Percentiles rank a stretch among this genome's conserved stretches.
These are phyloP conservation scores for Aspergillus spinulosporus DNA, from an alignment of 2,329 filamentous ascomycete genomes.

Conservation along the genomic window DNA sequence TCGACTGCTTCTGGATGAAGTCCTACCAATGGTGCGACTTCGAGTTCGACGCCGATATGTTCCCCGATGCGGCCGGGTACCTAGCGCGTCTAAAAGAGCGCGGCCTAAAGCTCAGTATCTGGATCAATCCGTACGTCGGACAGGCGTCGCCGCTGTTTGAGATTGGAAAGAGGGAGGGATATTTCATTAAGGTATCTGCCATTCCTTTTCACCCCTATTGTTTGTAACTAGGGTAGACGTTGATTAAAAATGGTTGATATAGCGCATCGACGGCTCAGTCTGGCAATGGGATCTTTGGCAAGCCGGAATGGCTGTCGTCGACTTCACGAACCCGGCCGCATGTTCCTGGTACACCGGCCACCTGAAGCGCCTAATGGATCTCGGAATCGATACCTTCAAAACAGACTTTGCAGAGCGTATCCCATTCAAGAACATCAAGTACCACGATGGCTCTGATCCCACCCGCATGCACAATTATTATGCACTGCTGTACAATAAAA, in stretches of 20 bases:
- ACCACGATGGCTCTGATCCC: conserved; percentile 63
- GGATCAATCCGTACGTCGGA: conserved; percentile 74
- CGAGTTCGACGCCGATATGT: conserved; percentile 66
- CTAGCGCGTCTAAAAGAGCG: conserved; percentile 64
- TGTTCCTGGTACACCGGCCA: conserved; percentile 64
- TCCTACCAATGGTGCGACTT: conserved; percentile 76
- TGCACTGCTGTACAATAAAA: conserved; percentile 70
- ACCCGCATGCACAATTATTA: conserved; percentile 76
- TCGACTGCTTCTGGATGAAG: conserved; percentile 77
- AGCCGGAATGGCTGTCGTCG: conserved; percentile 71
- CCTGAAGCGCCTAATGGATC: conserved; percentile 64
- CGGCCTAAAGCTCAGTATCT: conserved; percentile 69
- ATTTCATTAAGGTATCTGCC: conserved; percentile 58
- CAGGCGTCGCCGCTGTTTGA: conserved; percentile 68
- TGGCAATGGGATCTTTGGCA: conserved; percentile 81
- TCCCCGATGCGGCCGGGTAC: conserved; percentile 67
- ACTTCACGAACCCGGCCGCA: conserved; percentile 72
- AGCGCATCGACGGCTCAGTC: conserved; percentile 65
- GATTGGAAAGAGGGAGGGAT: conserved; percentile 63
- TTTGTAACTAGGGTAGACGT: background rate
- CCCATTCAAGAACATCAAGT: conserved; percentile 64
- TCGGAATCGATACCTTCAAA: conserved; percentile 71
- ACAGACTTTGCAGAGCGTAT: conserved; percentile 76
- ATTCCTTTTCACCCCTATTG: background rate
- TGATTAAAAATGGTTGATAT: conserved; percentile 3